These are phyloP conservation scores for Hypoxylon cercidicola DNA, from an alignment of 495 filamentous ascomycete genomes.

Conservation along the genomic window DNA sequence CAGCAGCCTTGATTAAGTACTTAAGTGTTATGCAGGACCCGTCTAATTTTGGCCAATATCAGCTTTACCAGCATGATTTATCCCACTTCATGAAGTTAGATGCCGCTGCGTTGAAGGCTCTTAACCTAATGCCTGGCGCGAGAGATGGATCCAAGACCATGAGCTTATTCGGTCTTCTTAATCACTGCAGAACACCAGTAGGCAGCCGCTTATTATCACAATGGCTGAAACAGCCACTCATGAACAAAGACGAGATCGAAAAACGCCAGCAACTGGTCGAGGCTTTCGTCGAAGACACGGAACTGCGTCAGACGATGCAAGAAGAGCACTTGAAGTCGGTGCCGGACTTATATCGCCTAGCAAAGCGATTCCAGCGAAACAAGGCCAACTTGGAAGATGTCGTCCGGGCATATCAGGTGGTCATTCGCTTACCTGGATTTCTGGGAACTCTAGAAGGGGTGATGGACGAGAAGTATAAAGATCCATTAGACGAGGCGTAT, in stretches of 20 bases:
- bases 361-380: conserved; percentile 93
- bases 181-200: conserved; percentile 97
- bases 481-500: conserved; percentile 87
- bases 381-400: conserved; percentile 95
- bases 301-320: conserved; percentile 96
- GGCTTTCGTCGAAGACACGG: conserved; percentile 92
- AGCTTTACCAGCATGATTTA: conserved; percentile 96
- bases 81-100: conserved; percentile 99
- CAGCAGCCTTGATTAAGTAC: conserved; percentile 94
- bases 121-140: conserved; percentile 97
- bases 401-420: conserved; percentile 92
- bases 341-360: conserved; percentile 91
- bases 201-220: conserved; percentile 91
- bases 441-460: conserved; percentile 88
- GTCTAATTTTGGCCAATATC: conserved; percentile 95
- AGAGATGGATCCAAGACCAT: conserved; percentile 97
- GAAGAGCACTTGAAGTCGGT: conserved; percentile 95
- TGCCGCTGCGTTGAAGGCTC: conserved; percentile 88
- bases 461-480: conserved; percentile 94
- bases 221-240: conserved; percentile 98
- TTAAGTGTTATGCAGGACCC: conserved; percentile 89
- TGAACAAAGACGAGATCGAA: conserved; percentile 90
- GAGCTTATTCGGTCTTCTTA: conserved; percentile 92
- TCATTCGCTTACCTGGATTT: conserved; percentile 90
- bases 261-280: conserved; percentile 94